These are phyloP conservation scores for Penstemon newberryi DNA, from an alignment of 257 asterid genomes.

Conservation along the genomic window DNA sequence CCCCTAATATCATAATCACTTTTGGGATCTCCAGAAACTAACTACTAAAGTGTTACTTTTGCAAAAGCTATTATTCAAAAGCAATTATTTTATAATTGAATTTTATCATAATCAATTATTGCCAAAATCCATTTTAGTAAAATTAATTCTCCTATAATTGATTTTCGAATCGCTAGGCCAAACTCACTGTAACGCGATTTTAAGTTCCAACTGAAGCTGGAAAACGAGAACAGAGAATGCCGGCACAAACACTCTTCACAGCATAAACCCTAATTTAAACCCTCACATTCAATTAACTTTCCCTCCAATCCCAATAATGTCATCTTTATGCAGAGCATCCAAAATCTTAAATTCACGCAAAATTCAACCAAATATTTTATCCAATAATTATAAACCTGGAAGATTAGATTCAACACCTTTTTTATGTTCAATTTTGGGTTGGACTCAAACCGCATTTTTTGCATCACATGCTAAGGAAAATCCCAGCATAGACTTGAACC, in stretches of 20 bases:
- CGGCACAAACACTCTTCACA: too few species aligned
- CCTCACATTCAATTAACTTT: background rate
- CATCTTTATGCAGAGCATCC: slow-evolving; percentile 48
- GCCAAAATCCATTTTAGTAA: too few species aligned
- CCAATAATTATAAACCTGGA: slow-evolving; percentile 4
- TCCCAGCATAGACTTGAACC: slow-evolving; percentile 64
- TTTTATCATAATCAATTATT: too few species aligned
- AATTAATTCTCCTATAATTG: too few species aligned
- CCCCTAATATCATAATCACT: too few species aligned
- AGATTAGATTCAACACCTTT: slow-evolving; percentile 27
- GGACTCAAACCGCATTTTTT: slow-evolving; percentile 58
- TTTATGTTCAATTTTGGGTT: slow-evolving; percentile 37
- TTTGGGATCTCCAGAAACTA: too few species aligned
- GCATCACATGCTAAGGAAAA: slow-evolving; percentile 72
- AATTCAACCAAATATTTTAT: slow-evolving; percentile 24
- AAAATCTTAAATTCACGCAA: slow-evolving; percentile 28
- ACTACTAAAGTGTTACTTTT: too few species aligned
- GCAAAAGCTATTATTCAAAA: too few species aligned
- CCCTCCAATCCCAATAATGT: slow-evolving; percentile 40
- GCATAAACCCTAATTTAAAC: too few species aligned
- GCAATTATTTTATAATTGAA: too few species aligned
- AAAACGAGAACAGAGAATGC: too few species aligned
- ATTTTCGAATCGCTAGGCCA: too few species aligned
- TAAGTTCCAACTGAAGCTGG: slow-evolving; percentile 37
- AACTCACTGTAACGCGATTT: slow-evolving; percentile 3